Percentiles rank a stretch among this genome's conserved stretches.
Evolutionary conservation across 208 protist genomes (phyloP).

Genomic region (Acanthamoeba healyi): DNA sequence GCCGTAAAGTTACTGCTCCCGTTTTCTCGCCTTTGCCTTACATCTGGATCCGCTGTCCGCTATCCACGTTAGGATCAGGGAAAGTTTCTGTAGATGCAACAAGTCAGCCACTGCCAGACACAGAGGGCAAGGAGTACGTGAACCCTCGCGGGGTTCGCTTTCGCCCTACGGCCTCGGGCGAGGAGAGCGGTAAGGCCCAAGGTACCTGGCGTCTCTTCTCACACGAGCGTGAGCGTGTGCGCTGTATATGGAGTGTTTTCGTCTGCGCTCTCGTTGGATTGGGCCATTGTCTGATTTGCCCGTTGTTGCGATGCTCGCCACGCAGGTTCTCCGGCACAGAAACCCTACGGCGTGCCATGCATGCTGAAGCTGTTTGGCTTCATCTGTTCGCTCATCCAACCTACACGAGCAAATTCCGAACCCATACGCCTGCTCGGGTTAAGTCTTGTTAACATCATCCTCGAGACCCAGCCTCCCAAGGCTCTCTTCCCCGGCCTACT

Average conservation of each 20-base stretch:
- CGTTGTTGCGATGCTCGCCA: not conserved
- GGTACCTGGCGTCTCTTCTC: not conserved
- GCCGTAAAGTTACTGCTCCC: no score
- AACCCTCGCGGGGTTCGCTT: constrained; percentile 66
- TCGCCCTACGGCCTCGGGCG: not conserved
- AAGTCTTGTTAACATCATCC: constrained; percentile 49
- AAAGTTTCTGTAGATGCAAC: not conserved
- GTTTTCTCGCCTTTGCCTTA: no score
- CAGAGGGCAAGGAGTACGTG: constrained; percentile 52
- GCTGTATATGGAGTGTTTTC: no score
- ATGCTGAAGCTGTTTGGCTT: constrained; percentile 64
- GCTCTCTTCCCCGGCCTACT: constrained; percentile 35
- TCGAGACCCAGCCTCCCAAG: constrained; percentile 35
- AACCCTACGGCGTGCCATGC: constrained; percentile 60
- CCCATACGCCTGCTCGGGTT: constrained; percentile 42
- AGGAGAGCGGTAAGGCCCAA: not conserved
- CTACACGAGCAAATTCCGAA: constrained; percentile 50
- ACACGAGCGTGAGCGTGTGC: no score
- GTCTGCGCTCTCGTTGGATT: no score
- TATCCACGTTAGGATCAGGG: no score
- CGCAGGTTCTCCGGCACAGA: not conserved
- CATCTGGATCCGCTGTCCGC: no score
- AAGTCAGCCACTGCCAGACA: not conserved
- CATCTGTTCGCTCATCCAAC: constrained; percentile 66
- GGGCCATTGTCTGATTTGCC: not conserved